A percentile compares a stretch with the other conserved stretches of the same genome.
phyloP scores from a whole-genome alignment of 306 rosid genomes.

The Fragaria iinumae region DNA sequence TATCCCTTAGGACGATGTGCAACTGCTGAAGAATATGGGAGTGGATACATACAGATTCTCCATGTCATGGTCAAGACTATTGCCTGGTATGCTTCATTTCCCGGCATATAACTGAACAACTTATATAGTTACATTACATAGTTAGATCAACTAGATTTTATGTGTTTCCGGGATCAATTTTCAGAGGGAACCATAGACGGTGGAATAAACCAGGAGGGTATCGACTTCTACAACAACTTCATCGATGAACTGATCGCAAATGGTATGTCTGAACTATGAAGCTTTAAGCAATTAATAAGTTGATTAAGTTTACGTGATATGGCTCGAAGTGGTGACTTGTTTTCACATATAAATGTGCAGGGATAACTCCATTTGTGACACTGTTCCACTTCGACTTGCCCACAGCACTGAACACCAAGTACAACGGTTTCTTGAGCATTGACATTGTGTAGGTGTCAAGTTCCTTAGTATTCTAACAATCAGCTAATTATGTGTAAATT shows the following conservation, averaged over 20 bases:
- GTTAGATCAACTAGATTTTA: neutral
- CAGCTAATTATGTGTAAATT: neutral
- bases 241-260: neutral
- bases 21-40: slow-evolving; percentile 8
- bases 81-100: slow-evolving; percentile 3
- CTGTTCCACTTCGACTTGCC: slow-evolving; percentile 15
- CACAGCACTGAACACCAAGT: neutral
- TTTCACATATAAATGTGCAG: neutral
- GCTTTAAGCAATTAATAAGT: too few species aligned
- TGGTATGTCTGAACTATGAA: neutral
- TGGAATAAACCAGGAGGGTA: slow-evolving; percentile 8
- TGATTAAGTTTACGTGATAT: neutral
- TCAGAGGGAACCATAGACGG: neutral
- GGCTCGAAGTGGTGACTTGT: neutral
- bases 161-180: neutral
- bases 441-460: neutral
- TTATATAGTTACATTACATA: neutral
- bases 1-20: neutral
- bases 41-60: slow-evolving; percentile 13
- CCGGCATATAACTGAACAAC: neutral
- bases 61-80: slow-evolving; percentile 4
- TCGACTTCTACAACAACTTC: slow-evolving; percentile 6
- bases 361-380: slow-evolving; percentile 13
- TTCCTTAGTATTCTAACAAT: neutral
- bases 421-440: neutral